Percentiles rank a stretch among this genome's conserved stretches.
These are phyloP conservation scores for Ampelocalamus luodianensis DNA, from an alignment of 176 grass and related monocot species.

Conservation along the genomic window DNA sequence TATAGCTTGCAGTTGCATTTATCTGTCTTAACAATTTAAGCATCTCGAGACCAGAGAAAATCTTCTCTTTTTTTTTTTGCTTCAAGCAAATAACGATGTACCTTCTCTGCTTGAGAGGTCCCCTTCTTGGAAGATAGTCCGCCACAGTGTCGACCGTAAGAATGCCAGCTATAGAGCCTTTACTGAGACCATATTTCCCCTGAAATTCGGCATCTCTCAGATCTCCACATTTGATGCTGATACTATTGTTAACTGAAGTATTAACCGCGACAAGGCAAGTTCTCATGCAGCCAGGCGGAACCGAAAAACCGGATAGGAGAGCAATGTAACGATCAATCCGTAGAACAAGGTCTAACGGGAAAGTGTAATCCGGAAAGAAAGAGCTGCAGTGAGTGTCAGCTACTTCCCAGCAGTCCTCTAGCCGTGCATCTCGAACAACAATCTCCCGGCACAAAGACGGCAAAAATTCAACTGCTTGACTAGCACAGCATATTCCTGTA, in stretches of 20 bases:
- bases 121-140: slow-evolving; percentile 92
- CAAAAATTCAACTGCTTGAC: slow-evolving; percentile 70
- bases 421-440: slow-evolving; percentile 69
- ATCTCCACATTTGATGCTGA: slow-evolving; percentile 63
- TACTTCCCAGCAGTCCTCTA: slow-evolving; percentile 96
- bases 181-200: slow-evolving; percentile 55
- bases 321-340: slow-evolving; percentile 79
- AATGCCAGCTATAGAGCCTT: slow-evolving; percentile 72
- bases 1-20: background rate
- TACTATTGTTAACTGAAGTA: slow-evolving; percentile 31
- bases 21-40: background rate
- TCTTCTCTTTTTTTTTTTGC: background rate
- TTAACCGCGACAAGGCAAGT: slow-evolving; percentile 82
- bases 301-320: slow-evolving; percentile 72
- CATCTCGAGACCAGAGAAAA: background rate
- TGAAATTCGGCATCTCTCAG: slow-evolving; percentile 51
- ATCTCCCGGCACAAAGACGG: slow-evolving; percentile 73
- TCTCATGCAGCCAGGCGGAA: slow-evolving; percentile 82
- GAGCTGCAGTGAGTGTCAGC: slow-evolving; percentile 95
- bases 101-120: slow-evolving; percentile 86
- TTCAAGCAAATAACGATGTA: slow-evolving; percentile 45
- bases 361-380: slow-evolving; percentile 85
- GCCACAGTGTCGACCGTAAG: slow-evolving; percentile 81
- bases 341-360: slow-evolving; percentile 84
- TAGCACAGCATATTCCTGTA: slow-evolving; percentile 62